Conservation (phyloP, 2,329 filamentous ascomycete species). For the Graphilbum fragrans region DNA sequence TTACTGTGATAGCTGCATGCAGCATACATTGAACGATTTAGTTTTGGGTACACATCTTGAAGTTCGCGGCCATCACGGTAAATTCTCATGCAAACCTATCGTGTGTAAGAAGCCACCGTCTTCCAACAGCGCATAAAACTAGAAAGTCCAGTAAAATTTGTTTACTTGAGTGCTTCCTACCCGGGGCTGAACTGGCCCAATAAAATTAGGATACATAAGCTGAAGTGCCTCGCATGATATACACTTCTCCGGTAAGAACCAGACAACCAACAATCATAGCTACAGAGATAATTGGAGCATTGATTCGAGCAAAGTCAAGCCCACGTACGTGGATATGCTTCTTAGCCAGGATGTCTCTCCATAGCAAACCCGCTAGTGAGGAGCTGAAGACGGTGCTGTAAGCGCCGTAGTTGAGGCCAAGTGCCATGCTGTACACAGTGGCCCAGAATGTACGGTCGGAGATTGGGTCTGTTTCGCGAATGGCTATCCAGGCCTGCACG, state of each 20-base stretch:
- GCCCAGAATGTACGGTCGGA: constrained; percentile 59
- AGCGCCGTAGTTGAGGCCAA: constrained; percentile 64
- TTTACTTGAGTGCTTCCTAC: no score
- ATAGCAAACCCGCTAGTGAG: constrained; percentile 58
- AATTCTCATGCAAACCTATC: no score
- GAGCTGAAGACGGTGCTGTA: constrained; percentile 63
- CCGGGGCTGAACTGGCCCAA: no score
- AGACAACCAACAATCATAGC: constrained; percentile 52
- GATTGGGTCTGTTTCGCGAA: constrained; percentile 40
- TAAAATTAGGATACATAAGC: background rate
- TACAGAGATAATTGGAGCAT: constrained; percentile 58
- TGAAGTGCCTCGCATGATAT: constrained; percentile 32
- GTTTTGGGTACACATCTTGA: no score
- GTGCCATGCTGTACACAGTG: constrained; percentile 61
- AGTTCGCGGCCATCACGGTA: no score
- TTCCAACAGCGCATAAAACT: no score
- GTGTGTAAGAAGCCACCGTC: no score
- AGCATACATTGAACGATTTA: no score
- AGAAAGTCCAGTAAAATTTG: no score
- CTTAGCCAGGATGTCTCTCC: constrained; percentile 55
- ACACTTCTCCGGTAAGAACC: constrained; percentile 52
- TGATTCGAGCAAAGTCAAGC: constrained; percentile 55
- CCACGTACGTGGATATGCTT: constrained; percentile 56
- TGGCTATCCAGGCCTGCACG: constrained; percentile 54
- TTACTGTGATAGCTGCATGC: no score